A percentile compares a stretch with the other conserved stretches of the same genome.
These are phyloP conservation scores for Pythium aquatile DNA, from an alignment of 352 stramenopile genomes.

Conservation along the genomic window DNA sequence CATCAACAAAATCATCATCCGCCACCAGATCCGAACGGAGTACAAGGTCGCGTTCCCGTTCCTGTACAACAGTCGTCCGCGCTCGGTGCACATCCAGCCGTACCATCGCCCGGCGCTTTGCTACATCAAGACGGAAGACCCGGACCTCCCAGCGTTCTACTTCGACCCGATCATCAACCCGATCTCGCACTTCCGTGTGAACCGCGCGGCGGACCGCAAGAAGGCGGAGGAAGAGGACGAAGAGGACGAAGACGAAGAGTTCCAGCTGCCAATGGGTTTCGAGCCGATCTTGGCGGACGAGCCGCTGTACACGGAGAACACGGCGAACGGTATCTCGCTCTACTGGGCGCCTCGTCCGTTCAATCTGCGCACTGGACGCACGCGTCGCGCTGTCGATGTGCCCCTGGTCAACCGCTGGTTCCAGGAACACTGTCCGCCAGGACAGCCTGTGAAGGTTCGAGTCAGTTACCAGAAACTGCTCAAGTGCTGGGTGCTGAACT, in stretches of 20 bases:
- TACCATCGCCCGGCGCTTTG: conserved; percentile 97
- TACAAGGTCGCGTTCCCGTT: conserved; percentile 99
- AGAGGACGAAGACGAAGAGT: conserved; percentile 87
- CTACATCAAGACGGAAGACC: conserved; percentile 97
- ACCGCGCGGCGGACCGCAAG: conserved; percentile 54
- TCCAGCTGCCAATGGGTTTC: conserved; percentile 86
- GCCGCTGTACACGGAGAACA: conserved; percentile 95
- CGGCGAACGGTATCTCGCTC: conserved; percentile 95
- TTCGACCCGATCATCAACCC: conserved; percentile 98
- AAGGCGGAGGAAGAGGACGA: conserved; percentile 48
- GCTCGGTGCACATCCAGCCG: conserved; percentile 92
- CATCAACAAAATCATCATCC: conserved; percentile 99
- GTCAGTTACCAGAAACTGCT: conserved; percentile 99
- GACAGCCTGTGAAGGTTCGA: conserved; percentile 99
- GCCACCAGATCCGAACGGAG: conserved; percentile 98
- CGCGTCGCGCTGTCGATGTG: conserved; percentile 96
- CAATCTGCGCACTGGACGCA: conserved; percentile 95
- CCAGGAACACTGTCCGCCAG: conserved; percentile 96
- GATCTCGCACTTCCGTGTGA: conserved; percentile 93
- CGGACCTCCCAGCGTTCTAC: conserved; percentile 96
- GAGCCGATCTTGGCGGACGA: conserved; percentile 90
- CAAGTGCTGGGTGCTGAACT: conserved; percentile 99
- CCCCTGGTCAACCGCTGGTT: conserved; percentile 99
- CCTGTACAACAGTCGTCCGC: conserved; percentile 98
- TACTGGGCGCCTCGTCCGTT: conserved; percentile 98